Evolutionary conservation across 2,329 filamentous ascomycete genomes (phyloP).

Genomic region (Fusarium ramigenum): DNA sequence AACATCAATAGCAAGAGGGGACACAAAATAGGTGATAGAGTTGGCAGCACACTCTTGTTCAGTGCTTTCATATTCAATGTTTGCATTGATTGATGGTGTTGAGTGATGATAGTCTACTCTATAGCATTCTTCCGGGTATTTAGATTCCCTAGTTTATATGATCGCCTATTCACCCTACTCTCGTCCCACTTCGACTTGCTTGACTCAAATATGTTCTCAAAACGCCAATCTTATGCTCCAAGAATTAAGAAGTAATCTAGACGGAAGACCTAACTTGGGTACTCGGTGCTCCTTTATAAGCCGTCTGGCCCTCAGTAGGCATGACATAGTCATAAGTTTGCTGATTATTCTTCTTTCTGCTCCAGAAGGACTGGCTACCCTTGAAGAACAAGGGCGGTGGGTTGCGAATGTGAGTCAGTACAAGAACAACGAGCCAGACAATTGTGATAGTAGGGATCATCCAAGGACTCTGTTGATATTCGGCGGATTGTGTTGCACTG

Average conservation of each 20-base stretch:
- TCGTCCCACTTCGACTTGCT: neutral
- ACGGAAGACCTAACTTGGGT: neutral
- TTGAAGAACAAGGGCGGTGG: conserved; percentile 36
- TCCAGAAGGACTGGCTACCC: conserved; percentile 26
- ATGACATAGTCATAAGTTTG: conserved; percentile 22
- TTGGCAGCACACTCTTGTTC: neutral
- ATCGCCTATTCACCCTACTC: neutral
- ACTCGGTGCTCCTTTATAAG: conserved; percentile 4
- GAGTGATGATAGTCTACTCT: neutral
- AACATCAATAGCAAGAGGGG: neutral
- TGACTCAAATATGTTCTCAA: neutral
- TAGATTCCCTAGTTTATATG: neutral
- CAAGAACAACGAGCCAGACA: conserved; percentile 47
- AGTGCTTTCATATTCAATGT: neutral
- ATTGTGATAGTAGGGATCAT: conserved; percentile 47
- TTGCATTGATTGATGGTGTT: neutral
- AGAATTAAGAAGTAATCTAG: neutral
- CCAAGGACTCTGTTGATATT: conserved; percentile 45
- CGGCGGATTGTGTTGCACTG: conserved; percentile 1
- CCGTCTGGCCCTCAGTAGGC: conserved; percentile 9
- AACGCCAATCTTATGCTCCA: neutral
- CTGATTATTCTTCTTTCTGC: conserved; percentile 14
- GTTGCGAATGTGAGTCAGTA: conserved; percentile 48
- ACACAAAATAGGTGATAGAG: neutral
- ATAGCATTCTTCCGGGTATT: too few species aligned